Conservation (phyloP, 78 protist genomes). For the Polysphondylium violaceum region DNA sequence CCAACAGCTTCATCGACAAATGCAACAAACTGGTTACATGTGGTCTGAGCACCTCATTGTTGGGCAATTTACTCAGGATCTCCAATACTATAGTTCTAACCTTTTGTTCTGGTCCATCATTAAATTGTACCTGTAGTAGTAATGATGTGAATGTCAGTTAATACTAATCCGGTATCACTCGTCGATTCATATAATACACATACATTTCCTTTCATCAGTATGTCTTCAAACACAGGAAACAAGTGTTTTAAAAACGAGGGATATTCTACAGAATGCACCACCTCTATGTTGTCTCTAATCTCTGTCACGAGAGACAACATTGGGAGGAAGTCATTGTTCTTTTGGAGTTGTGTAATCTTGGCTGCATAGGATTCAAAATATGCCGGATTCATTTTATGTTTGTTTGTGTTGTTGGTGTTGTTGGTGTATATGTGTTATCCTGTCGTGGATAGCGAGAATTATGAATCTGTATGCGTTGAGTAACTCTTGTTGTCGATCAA, state of each 20-base stretch:
- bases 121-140: slow-evolving; percentile 42
- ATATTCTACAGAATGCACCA: slow-evolving; percentile 45
- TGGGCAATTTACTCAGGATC: slow-evolving; percentile 89
- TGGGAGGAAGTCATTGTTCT: neutral
- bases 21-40: slow-evolving; percentile 49
- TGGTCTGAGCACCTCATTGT: slow-evolving; percentile 78
- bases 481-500: too few species aligned
- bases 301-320: slow-evolving; percentile 35
- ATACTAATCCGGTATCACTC: neutral
- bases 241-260: slow-evolving; percentile 20
- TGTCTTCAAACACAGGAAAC: slow-evolving; percentile 61
- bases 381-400: neutral
- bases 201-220: slow-evolving; percentile 30
- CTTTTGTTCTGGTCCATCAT: slow-evolving; percentile 79
- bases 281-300: slow-evolving; percentile 67
- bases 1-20: slow-evolving; percentile 74
- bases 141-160: neutral
- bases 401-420: neutral
- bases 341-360: slow-evolving; percentile 16
- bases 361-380: slow-evolving; percentile 56
- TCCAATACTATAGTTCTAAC: slow-evolving; percentile 86
- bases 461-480: neutral
- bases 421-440: neutral
- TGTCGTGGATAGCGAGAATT: neutral
- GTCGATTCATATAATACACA: neutral